Conservation (phyloP, 352 stramenopile species). For the Globisporangium iwayamae region DNA sequence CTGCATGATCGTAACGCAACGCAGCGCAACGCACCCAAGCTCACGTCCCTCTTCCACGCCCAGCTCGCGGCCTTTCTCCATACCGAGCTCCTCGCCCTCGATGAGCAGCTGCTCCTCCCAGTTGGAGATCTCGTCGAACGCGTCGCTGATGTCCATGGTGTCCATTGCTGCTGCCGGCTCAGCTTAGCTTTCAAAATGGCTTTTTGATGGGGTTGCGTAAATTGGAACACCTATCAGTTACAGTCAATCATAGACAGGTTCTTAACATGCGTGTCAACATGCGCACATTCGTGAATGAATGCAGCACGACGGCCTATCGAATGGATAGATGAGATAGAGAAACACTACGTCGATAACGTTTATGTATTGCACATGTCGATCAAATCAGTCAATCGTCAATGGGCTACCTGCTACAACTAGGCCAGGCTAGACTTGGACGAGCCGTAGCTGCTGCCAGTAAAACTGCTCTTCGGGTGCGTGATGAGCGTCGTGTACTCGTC, state of each 20-base stretch:
- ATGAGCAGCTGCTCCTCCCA: constrained; percentile 71
- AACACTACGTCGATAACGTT: neutral
- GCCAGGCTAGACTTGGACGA: constrained; percentile 21
- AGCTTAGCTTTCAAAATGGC: neutral
- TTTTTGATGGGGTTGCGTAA: neutral
- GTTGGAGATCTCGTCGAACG: constrained; percentile 69
- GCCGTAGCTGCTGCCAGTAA: constrained; percentile 18
- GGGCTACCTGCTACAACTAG: neutral
- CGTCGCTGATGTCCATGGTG: constrained; percentile 61
- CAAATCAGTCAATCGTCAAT: no score
- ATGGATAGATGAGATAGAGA: neutral
- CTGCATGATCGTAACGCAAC: neutral
- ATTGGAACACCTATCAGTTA: neutral
- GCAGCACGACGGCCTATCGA: neutral
- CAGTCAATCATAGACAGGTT: neutral
- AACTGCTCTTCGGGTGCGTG: constrained; percentile 17
- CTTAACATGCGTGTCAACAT: neutral
- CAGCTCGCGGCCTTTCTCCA: constrained; percentile 47
- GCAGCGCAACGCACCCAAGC: constrained; percentile 42
- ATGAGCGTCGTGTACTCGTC: constrained; percentile 73
- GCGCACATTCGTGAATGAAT: neutral
- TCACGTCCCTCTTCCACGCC: constrained; percentile 73
- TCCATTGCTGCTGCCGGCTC: neutral
- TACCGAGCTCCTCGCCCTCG: constrained; percentile 59
- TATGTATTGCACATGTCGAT: neutral